Evolutionary conservation across 352 stramenopile genomes (phyloP).

Genomic region (Blastocystis sp.): DNA sequence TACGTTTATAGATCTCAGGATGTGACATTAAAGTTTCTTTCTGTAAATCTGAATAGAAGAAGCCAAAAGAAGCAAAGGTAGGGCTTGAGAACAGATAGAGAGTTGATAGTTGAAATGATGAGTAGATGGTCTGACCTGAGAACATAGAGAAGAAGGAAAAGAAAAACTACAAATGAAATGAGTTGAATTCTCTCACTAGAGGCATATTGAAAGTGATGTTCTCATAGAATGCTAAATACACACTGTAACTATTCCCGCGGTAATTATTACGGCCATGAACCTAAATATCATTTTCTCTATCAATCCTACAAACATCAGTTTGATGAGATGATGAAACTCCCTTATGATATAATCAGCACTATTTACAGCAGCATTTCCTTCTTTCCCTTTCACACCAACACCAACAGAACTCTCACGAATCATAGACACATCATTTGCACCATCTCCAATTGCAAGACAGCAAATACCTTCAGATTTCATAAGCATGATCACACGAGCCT

Average conservation of each 20-base stretch:
- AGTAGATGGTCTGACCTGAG: constrained; percentile 71
- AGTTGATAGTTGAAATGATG: constrained; percentile 50
- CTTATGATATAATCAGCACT: constrained; percentile 91
- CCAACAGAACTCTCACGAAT: constrained; percentile 96
- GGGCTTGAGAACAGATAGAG: constrained; percentile 49
- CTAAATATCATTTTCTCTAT: not conserved
- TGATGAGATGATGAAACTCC: constrained; percentile 77
- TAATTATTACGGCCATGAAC: constrained; percentile 98
- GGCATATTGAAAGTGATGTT: constrained; percentile 87
- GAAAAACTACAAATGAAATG: constrained; percentile 71
- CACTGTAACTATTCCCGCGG: constrained; percentile 84
- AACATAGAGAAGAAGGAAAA: constrained; percentile 85
- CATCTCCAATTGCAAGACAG: constrained; percentile 87
- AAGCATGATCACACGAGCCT: constrained; percentile 40
- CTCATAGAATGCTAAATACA: constrained; percentile 97
- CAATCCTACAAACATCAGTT: constrained; percentile 45
- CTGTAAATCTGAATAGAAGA: constrained; percentile 48
- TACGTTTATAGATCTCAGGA: constrained; percentile 49
- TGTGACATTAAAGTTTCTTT: constrained; percentile 30
- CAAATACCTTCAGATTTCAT: constrained; percentile 31
- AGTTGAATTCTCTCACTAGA: not conserved
- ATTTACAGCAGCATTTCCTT: constrained; percentile 97
- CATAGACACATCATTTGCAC: constrained; percentile 97
- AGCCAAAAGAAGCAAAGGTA: constrained; percentile 56
- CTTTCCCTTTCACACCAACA: constrained; percentile 92